Evolutionary conservation across 2,329 filamentous ascomycete species (phyloP).

Genomic region (Alternaria incomplexa): DNA sequence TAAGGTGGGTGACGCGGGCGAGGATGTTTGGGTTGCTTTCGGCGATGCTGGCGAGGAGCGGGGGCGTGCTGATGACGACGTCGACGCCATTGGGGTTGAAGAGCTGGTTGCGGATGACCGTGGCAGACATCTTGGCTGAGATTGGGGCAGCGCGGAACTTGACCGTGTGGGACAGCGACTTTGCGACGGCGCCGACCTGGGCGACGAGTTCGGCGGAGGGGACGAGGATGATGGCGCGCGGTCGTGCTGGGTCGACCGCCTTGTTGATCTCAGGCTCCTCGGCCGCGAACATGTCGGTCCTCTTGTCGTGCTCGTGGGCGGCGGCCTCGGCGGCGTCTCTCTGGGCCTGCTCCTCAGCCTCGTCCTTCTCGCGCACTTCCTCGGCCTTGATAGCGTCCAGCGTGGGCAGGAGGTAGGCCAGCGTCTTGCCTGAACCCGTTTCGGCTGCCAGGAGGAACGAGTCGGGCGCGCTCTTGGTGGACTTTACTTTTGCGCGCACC

Average conservation of each 20-base stretch:
- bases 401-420: constrained; percentile 86
- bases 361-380: constrained; percentile 59
- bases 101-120: constrained; percentile 81
- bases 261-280: constrained; percentile 60
- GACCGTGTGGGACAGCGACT: constrained; percentile 79
- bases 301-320: constrained; percentile 31
- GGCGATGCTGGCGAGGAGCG: constrained; percentile 85
- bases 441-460: constrained; percentile 89
- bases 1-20: constrained; percentile 84
- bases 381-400: constrained; percentile 84
- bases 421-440: constrained; percentile 95
- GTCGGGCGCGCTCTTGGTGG: constrained; percentile 54
- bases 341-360: constrained; percentile 55
- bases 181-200: constrained; percentile 82
- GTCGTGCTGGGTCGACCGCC: constrained; percentile 77
- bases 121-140: constrained; percentile 76
- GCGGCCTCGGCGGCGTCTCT: constrained; percentile 60
- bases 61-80: constrained; percentile 84
- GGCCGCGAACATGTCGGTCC: constrained; percentile 65
- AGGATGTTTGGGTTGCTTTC: constrained; percentile 90
- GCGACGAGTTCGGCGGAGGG: constrained; percentile 90
- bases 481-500: constrained; percentile 33
- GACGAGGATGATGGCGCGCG: constrained; percentile 83
- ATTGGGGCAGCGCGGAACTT: constrained; percentile 88
- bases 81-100: constrained; percentile 85